Conservation (phyloP, 192 early-diverging fungal genomes). For the Coemansia sp. region DNA sequence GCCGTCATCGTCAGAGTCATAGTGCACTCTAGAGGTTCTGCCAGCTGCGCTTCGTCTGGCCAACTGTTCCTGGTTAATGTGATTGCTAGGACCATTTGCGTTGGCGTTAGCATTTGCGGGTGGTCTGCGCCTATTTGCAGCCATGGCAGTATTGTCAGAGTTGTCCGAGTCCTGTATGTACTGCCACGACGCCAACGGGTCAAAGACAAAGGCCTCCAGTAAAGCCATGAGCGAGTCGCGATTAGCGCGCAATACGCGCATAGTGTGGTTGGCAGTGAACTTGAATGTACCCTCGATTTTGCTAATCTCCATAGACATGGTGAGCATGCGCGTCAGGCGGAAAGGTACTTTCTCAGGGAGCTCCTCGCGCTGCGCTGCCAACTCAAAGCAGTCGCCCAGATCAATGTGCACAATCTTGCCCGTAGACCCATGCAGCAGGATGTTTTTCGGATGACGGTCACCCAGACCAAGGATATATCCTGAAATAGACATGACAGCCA, state of each 20-base stretch:
- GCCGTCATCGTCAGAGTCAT: slow-evolving; percentile 14
- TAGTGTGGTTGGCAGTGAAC: slow-evolving; percentile 90
- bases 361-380: slow-evolving; percentile 91
- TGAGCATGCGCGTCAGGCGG: slow-evolving; percentile 93
- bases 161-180: slow-evolving; percentile 18
- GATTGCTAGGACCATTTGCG: not conserved
- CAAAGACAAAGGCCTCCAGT: slow-evolving; percentile 96
- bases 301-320: slow-evolving; percentile 96
- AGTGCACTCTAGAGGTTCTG: not conserved
- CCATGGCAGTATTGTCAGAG: not conserved
- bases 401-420: slow-evolving; percentile 98
- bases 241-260: slow-evolving; percentile 92
- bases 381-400: slow-evolving; percentile 97
- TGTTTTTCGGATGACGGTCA: slow-evolving; percentile 94
- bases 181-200: slow-evolving; percentile 62
- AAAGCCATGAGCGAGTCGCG: slow-evolving; percentile 98
- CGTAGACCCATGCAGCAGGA: slow-evolving; percentile 85
- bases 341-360: slow-evolving; percentile 97
- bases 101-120: not conserved
- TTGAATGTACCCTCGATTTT: slow-evolving; percentile 95
- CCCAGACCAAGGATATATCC: slow-evolving; percentile 98
- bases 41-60: not conserved
- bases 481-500: slow-evolving; percentile 98
- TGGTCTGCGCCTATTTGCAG: not conserved
- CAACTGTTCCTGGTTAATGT: slow-evolving; percentile 6